Conservation (phyloP, 2,329 filamentous ascomycete species). For the Colletotrichum orbiculare region DNA sequence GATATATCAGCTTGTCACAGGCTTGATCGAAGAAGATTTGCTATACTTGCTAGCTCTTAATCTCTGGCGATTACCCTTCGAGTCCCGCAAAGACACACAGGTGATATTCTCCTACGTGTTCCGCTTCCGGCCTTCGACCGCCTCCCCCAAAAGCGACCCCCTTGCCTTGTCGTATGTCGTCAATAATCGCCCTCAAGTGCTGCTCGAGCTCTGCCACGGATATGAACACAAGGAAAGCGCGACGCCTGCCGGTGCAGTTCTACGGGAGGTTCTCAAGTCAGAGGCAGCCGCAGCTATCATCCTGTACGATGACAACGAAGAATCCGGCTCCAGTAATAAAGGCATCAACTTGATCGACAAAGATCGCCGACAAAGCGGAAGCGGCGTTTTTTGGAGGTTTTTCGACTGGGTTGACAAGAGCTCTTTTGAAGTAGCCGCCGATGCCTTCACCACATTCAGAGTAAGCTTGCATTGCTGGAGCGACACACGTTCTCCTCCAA, state of each 20-base stretch:
- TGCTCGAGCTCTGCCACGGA: slow-evolving; percentile 87
- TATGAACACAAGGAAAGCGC: slow-evolving; percentile 93
- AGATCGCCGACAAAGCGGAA: slow-evolving; percentile 78
- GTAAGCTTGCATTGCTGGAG: slow-evolving; percentile 59
- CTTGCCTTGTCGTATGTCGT: slow-evolving; percentile 91
- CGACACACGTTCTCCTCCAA: neutral
- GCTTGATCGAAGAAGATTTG: slow-evolving; percentile 89
- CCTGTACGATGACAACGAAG: slow-evolving; percentile 87
- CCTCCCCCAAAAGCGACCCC: slow-evolving; percentile 77
- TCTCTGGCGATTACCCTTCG: slow-evolving; percentile 89
- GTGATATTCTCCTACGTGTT: slow-evolving; percentile 96
- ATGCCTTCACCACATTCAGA: slow-evolving; percentile 97
- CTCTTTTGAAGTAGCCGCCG: slow-evolving; percentile 95
- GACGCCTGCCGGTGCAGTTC: slow-evolving; percentile 88
- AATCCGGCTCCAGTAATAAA: slow-evolving; percentile 76
- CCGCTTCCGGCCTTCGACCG: slow-evolving; percentile 81
- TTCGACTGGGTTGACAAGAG: slow-evolving; percentile 98
- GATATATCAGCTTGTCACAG: slow-evolving; percentile 85
- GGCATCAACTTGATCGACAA: slow-evolving; percentile 83
- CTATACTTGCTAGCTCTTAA: slow-evolving; percentile 85
- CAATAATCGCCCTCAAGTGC: slow-evolving; percentile 84
- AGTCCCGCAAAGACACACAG: slow-evolving; percentile 94
- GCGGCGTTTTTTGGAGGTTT: slow-evolving; percentile 95
- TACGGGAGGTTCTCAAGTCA: slow-evolving; percentile 89
- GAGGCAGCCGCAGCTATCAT: slow-evolving; percentile 92